Conservation (phyloP, 164 flowering plant species). For the Vitis amurensis region DNA sequence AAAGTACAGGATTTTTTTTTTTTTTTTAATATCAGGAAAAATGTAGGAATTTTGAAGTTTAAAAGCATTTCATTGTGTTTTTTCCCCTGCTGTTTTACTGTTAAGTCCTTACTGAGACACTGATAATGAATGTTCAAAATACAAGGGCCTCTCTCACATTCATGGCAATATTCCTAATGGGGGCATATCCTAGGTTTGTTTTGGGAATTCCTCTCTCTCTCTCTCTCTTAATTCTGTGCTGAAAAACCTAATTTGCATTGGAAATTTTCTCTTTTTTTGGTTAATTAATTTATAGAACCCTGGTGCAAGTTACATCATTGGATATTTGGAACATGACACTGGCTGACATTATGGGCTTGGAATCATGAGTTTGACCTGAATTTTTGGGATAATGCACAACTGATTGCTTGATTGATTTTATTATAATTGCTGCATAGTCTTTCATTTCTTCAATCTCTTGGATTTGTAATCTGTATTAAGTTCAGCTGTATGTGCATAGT, state of each 20-base stretch:
- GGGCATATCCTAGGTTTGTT: too few species aligned
- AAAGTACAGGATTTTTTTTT: neutral
- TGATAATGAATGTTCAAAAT: neutral
- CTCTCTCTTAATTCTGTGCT: too few species aligned
- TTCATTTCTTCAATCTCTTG: neutral
- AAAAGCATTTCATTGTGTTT: neutral
- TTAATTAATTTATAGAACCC: too few species aligned
- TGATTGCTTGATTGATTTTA: neutral
- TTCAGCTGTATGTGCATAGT: slow-evolving; percentile 1
- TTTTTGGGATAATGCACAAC: neutral
- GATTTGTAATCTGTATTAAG: neutral
- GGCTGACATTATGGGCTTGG: too few species aligned
- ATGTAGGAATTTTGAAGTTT: neutral
- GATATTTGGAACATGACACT: too few species aligned
- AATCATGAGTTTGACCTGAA: too few species aligned
- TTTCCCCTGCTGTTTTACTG: neutral
- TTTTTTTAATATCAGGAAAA: neutral
- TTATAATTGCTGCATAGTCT: neutral
- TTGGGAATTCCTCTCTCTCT: too few species aligned
- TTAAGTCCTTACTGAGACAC: neutral
- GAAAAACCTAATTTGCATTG: too few species aligned
- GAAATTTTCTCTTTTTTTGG: too few species aligned
- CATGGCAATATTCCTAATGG: too few species aligned
- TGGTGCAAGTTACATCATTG: too few species aligned
- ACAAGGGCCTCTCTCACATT: neutral